Conservation (phyloP, 805 yeast genomes). For the Wickerhamomyces canadensis region DNA sequence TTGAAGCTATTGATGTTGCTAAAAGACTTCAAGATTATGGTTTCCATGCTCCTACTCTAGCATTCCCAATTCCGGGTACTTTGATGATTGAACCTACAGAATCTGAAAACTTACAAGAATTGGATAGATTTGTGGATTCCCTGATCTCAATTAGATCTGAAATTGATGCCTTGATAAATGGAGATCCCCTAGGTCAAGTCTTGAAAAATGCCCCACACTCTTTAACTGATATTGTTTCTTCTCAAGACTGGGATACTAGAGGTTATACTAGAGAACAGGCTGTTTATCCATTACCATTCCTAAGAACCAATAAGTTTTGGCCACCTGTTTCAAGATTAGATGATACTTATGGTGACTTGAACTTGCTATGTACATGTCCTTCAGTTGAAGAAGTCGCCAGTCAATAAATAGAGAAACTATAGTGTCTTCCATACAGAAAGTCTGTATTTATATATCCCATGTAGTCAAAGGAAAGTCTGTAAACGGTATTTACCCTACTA, state of each 20-base stretch:
- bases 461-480: no score
- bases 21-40: conserved; percentile 97
- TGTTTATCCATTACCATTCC: conserved; percentile 80
- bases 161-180: conserved; percentile 65
- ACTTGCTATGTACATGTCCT: conserved; percentile 91
- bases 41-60: conserved; percentile 98
- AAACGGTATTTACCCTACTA: no score
- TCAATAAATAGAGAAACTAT: no score
- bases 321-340: conserved; percentile 91
- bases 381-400: conserved; percentile 67
- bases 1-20: conserved; percentile 95
- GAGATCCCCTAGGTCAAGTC: conserved; percentile 60
- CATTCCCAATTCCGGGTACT: conserved; percentile 97
- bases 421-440: no score
- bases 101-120: conserved; percentile 81
- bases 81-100: conserved; percentile 98
- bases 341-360: conserved; percentile 91
- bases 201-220: conserved; percentile 93
- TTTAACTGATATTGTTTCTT: conserved; percentile 63
- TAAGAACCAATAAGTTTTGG: conserved; percentile 83
- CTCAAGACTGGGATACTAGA: conserved; percentile 72
- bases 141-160: conserved; percentile 79
- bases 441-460: no score
- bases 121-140: conserved; percentile 86
- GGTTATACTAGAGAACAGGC: conserved; percentile 93